These are phyloP conservation scores for Edaphochlamys debaryana DNA, from an alignment of 139 green algal genomes.

Conservation along the genomic window DNA sequence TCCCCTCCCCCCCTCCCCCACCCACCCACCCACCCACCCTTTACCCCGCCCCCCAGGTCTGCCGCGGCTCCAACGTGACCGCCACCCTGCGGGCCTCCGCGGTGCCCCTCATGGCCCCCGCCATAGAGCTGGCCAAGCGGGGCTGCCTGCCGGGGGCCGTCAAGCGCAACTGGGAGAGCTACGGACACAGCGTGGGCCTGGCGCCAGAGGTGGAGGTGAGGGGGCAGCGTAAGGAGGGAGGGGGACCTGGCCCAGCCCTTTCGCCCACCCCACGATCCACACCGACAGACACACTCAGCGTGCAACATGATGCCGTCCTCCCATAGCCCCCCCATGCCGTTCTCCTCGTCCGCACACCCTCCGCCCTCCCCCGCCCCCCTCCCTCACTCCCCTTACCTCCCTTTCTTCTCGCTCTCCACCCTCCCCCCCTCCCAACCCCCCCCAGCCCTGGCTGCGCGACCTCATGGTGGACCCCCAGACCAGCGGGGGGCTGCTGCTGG, in stretches of 20 bases:
- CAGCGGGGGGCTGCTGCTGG: slow-evolving; percentile 45
- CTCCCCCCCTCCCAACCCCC: too few relatives aligned
- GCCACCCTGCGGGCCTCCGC: background rate
- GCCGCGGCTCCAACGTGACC: slow-evolving; percentile 25
- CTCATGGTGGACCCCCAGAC: slow-evolving; percentile 54
- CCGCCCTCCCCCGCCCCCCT: background rate
- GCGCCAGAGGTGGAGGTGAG: slow-evolving; percentile 18
- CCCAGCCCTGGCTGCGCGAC: slow-evolving; percentile 43
- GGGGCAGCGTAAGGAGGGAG: background rate
- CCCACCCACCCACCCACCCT: too few relatives aligned
- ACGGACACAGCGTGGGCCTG: slow-evolving; percentile 27
- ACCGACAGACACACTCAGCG: too few relatives aligned
- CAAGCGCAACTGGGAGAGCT: slow-evolving; percentile 51
- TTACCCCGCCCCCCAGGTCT: too few relatives aligned
- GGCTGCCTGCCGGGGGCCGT: slow-evolving; percentile 45
- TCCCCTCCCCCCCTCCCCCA: too few relatives aligned
- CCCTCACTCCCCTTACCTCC: background rate
- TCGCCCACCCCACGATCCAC: too few relatives aligned
- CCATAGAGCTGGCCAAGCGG: slow-evolving; percentile 23
- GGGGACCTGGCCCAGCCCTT: too few relatives aligned
- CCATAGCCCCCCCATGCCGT: too few relatives aligned
- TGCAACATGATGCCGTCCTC: too few relatives aligned
- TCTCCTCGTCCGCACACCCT: too few relatives aligned
- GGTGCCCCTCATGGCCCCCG: slow-evolving; percentile 48
- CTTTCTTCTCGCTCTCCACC: background rate